phyloP scores from a whole-genome alignment of 306 rosid genomes.

The Herpetospermum pedunculosum region DNA sequence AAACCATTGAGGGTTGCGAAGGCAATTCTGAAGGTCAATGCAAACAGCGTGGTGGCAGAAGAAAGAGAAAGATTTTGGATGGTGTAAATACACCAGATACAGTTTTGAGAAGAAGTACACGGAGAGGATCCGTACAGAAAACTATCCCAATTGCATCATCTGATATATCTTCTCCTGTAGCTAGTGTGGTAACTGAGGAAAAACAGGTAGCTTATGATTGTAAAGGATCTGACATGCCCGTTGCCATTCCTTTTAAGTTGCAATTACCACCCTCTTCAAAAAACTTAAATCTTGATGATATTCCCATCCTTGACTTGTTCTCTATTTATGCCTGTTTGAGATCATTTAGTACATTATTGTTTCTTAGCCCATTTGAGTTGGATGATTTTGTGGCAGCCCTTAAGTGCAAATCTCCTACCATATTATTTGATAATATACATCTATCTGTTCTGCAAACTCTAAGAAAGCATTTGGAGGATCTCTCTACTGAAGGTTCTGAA shows the following conservation, averaged over 20 bases:
- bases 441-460: constrained; percentile 64
- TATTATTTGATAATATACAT: constrained; percentile 70
- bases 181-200: constrained; percentile 54
- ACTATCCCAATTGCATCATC: constrained; percentile 12
- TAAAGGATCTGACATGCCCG: constrained; percentile 35
- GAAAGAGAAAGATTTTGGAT: constrained; percentile 49
- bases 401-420: constrained; percentile 46
- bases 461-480: constrained; percentile 82
- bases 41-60: constrained; percentile 29
- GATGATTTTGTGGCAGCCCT: constrained; percentile 69
- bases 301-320: constrained; percentile 77
- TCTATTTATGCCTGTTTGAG: constrained; percentile 74
- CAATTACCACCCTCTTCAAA: constrained; percentile 77
- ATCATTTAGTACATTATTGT: constrained; percentile 75
- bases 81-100: constrained; percentile 35
- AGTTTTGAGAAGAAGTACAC: constrained; percentile 87
- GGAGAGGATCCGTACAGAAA: constrained; percentile 54
- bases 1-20: constrained; percentile 22
- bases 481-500: constrained; percentile 69
- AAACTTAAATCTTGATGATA: constrained; percentile 50
- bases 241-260: constrained; percentile 30
- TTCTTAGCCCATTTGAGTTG: constrained; percentile 93
- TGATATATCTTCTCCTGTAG: constrained; percentile 33
- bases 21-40: constrained; percentile 31
- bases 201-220: constrained; percentile 22